Evolutionary conservation across 768 basidiomycete genomes (phyloP).

Genomic region (Mycena alexandri): DNA sequence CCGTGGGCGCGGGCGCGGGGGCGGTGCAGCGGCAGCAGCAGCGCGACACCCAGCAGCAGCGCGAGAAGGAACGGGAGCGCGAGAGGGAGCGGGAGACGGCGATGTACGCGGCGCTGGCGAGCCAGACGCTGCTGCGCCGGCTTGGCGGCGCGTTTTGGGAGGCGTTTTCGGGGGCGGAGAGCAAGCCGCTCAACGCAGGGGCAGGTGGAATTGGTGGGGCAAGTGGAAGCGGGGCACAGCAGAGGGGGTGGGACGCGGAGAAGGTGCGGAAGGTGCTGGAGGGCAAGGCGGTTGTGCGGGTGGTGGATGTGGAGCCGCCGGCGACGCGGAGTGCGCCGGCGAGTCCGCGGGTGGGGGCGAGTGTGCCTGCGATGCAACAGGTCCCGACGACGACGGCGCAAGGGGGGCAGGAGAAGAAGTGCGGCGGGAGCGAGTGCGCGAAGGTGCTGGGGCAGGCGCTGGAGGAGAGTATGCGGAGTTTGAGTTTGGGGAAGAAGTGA

Average conservation of each 20-base stretch:
- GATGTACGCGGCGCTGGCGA: conserved; percentile 79
- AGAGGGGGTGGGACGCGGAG: conserved; percentile 71
- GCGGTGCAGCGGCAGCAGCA: too few species aligned
- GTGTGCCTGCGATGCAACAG: conserved; percentile 26
- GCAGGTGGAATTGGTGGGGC: conserved; percentile 2
- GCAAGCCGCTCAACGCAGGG: too few species aligned
- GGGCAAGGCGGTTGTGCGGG: conserved; percentile 82
- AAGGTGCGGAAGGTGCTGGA: conserved; percentile 87
- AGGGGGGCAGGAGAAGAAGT: neutral
- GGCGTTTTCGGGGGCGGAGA: conserved; percentile 80
- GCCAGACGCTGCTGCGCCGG: conserved; percentile 79
- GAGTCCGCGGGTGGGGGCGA: conserved; percentile 3
- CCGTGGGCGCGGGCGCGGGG: conserved; percentile 39
- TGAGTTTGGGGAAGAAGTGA: conserved; percentile 54
- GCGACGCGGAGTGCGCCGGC: neutral
- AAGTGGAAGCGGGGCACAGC: conserved; percentile 7
- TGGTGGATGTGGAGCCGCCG: conserved; percentile 78
- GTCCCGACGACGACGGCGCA: conserved; percentile 32
- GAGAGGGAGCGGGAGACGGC: conserved; percentile 60
- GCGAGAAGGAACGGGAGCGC: conserved; percentile 45
- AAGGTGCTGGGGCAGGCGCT: conserved; percentile 42
- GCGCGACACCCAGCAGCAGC: conserved; percentile 33
- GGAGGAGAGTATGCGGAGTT: conserved; percentile 63
- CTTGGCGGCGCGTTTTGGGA: conserved; percentile 89
- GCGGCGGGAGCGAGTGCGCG: conserved; percentile 37